Evolutionary conservation across 345 rosid species (phyloP).

Genomic region (Isatis tinctoria): DNA sequence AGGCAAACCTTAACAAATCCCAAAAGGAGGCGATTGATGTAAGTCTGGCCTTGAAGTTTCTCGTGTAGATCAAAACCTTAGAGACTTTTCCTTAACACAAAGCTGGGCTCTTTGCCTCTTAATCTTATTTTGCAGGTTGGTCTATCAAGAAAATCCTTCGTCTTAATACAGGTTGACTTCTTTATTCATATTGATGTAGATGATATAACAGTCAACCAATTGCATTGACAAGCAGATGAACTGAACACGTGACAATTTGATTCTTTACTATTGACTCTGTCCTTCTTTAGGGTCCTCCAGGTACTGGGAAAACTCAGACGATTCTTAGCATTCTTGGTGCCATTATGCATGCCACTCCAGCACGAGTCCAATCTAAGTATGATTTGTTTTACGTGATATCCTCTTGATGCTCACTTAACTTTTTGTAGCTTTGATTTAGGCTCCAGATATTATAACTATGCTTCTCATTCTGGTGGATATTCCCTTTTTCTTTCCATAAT

Average conservation of each 20-base stretch:
- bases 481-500: slow-evolving; percentile 6
- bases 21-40: slow-evolving; percentile 88
- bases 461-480: background rate
- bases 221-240: slow-evolving; percentile 14
- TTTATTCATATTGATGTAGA: background rate
- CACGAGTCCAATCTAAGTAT: slow-evolving; percentile 66
- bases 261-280: background rate
- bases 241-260: background rate
- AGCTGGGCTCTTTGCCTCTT: slow-evolving; percentile 11
- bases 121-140: slow-evolving; percentile 63
- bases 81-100: background rate
- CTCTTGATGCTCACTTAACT: background rate
- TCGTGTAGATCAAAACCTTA: background rate
- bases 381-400: slow-evolving; percentile 2
- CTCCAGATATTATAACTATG: background rate
- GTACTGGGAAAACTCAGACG: slow-evolving; percentile 98
- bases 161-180: slow-evolving; percentile 83
- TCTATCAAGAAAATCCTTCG: slow-evolving; percentile 70
- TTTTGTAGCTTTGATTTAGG: background rate
- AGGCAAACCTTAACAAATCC: slow-evolving; percentile 66
- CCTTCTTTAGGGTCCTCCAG: slow-evolving; percentile 88
- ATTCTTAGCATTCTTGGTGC: slow-evolving; percentile 94
- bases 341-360: slow-evolving; percentile 93
- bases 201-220: background rate
- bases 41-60: slow-evolving; percentile 31